Evolutionary conservation across 2,329 filamentous ascomycete species (phyloP).

Genomic region (Byssochlamys sp.): DNA sequence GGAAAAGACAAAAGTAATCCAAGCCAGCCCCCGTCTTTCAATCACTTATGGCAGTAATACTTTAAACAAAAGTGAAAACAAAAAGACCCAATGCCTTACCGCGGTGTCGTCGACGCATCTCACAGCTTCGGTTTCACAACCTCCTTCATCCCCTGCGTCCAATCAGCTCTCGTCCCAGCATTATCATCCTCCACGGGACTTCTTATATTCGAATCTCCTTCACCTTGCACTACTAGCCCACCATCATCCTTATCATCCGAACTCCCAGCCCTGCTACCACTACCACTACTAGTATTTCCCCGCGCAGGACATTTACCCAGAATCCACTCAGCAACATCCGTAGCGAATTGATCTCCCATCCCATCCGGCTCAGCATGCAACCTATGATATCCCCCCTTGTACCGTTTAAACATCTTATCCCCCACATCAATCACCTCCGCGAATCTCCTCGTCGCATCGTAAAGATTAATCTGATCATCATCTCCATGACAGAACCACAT

Average conservation of each 20-base stretch:
- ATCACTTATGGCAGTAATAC: not conserved
- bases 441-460: conserved; percentile 54
- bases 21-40: not conserved
- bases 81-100: not conserved
- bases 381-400: conserved; percentile 72
- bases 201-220: not conserved
- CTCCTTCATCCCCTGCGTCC: not conserved
- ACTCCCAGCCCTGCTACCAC: too few relatives aligned
- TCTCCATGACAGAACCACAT: conserved; percentile 70
- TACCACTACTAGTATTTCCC: too few relatives aligned
- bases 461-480: conserved; percentile 60
- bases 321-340: conserved; percentile 59
- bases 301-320: conserved; percentile 22
- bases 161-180: not conserved
- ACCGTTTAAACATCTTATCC: conserved; percentile 63
- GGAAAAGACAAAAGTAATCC: not conserved
- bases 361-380: conserved; percentile 24
- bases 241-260: too few relatives aligned
- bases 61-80: not conserved
- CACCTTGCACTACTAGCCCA: not conserved
- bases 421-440: conserved; percentile 48
- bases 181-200: not conserved
- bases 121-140: not conserved
- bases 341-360: conserved; percentile 31
- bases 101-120: not conserved